Evolutionary conservation across 2,329 filamentous ascomycete species (phyloP), one percentile per base, ranked within the genome.

Genomic region (Podosphaera leucotricha): DNA sequence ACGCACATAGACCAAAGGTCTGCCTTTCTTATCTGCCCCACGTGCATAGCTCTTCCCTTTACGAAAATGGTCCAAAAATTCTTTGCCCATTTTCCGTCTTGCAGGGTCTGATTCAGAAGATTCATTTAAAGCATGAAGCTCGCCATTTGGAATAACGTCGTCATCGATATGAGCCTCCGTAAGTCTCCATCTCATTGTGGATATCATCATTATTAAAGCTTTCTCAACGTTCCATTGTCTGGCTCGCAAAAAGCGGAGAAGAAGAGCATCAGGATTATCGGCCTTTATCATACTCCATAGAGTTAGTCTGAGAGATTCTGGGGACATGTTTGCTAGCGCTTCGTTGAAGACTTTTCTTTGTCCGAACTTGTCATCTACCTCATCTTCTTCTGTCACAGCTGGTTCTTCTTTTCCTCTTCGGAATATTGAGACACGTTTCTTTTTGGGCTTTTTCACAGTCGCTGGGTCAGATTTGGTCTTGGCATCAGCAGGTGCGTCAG

Each of bases 281-380:
- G 90, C 79, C 65, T 95, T 98, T 46, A 87, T 73, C 84, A 94
- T 92, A 52, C 66, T 71, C 90, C 90, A 95, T 57, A 95, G 80
- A 0, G 85, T 77, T 15, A 69, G 66, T 43, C 85, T 75, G 50
- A 98, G 73, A 38, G 79, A 70, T 54, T 92, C 83, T 0, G 87
- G 82, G 0, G 75, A 70, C 55, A 80, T 71, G 47, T 71, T 82
- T 41, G 79, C 77, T 8, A 98, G 62, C 0, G 84, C 83, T 36
- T 87, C 75, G 52, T 83, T 73, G 61, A 85, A 94, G 42, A 85
- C 76, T 61, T 87, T 90, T 33, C 72, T 80, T 61, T 90, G 81
- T 40, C 85, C 86, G 59, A 92, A 87, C 64, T 95, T 98, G 64
- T 98, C 90, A 46, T 94, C 81, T 16, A 61, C 59, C 30, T 64